Evolutionary conservation across 1,284 basidiomycete genomes (phyloP), one percentile per base, ranked within the genome.

Genomic region (Ceratobasidium sp.): DNA sequence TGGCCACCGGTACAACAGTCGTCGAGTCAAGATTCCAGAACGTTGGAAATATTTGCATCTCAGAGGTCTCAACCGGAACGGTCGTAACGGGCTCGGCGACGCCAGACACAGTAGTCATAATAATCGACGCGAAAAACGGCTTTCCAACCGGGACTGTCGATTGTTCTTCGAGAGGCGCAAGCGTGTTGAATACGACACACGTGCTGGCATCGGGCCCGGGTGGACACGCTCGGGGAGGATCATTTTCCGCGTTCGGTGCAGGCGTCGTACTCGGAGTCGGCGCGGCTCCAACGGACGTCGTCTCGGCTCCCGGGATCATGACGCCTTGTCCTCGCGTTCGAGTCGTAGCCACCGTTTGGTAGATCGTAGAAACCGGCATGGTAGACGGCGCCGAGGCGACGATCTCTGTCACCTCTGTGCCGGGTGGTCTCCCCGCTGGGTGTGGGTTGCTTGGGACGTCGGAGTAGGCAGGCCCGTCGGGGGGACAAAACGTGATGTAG

Each of bases 401-500:
- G 5, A 74, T 54, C 15, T 40, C 17, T 12, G 71, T 74, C 2
- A 9, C 71, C 7, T 54, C 12, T 38, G 10, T 10, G 12, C 4
- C 6, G 42, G 42, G 71, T 23, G 3, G 20, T 44, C 13, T 12
- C 6, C 26, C 6, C n/a, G 57, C 33, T 10, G 61, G 61, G 33
- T 74, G n/a, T 12, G 71, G 71, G 33, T 74, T 74, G 33, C 33
- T 33, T 33, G 33, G 33, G 57, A 64, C 12, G 33, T 12, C 2
- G 59, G 12, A 1, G 33, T 33, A 33, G 33, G 1, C 33, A 7
- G 71, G 71, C 1, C 59, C 71, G 20, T 74, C 61, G 17, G 59
- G 48, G 28, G 71, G 71, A 54, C 71, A 74, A 65, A 74, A 74
- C 26, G 28, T 57, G 48, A 74, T 44, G 44, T 52, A 54, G n/a